Base-by-base conservation (phyloP, 176 grass and related monocot species). In the Carex kokanica region DNA sequence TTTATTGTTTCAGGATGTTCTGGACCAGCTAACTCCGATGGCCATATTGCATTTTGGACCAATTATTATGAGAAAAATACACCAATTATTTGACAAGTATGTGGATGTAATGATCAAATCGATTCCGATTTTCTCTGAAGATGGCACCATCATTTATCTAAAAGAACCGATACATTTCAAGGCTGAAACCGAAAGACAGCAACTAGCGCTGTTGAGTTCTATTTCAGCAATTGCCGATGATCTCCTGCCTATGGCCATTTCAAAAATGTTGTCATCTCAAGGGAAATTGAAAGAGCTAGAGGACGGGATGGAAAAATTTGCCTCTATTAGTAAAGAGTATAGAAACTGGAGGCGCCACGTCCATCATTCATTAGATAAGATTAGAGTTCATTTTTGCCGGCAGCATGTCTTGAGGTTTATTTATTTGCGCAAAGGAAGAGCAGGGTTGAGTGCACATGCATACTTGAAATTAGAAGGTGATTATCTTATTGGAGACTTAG, bases 21-120 rank as follows among this genome's bases (percentile, higher is more conserved):
- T 81, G 60, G 79, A 81, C 34, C 79, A 81, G n/a, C 24, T 81
- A 16, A 81, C 79, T 45, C 79, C 79, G 18, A 81, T 81, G 59
- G 59, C 59, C 10, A 49, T 62, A 21, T 24, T 81, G 21, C 31
- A 81, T 81, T 81, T 47, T 62, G n/a, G 79, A 81, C 79, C 59
- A 64, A 64, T 81, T 63, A 65, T 81, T 47, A 64, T 81, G 79
- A 65, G 79, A 51, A 81, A 81, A 81, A 65, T 38, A 24, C 38
- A 81, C n/a, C 38, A 27, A 51, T 81, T 81, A 81, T 81, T 65
- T 4, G n/a, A 81, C 20, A 64, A 81, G 41, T 81, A 47, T 23
- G 61, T 81, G 6, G 36, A 65, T 20, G 59, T 25, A 65, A 63
- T 81, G 61, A 64, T 20, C 20, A 64, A 81, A 64, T 20, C 60